These are phyloP conservation scores for Fusarium sterilihyphosum DNA, from an alignment of 2,329 filamentous ascomycete genomes.

Conservation along the genomic window DNA sequence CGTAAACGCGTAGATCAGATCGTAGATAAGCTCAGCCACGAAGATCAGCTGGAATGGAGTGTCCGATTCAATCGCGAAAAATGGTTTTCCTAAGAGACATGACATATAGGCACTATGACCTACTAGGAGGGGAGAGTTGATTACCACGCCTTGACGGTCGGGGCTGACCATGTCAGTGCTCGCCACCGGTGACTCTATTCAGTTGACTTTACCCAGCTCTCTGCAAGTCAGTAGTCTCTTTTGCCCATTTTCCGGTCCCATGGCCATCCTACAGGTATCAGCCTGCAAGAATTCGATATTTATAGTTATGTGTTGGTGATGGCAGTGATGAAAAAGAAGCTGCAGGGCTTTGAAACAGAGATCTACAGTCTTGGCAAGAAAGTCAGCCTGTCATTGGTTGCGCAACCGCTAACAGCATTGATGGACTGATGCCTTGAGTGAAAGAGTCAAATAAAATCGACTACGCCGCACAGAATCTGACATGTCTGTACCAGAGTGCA, in stretches of 20 bases:
- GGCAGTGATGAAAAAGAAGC: background rate
- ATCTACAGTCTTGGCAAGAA: background rate
- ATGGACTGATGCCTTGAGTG: background rate
- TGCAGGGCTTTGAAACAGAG: background rate
- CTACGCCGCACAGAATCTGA: background rate
- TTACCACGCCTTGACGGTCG: background rate
- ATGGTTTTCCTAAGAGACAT: fast-evolving
- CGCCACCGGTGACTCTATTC: background rate
- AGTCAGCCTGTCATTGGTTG: background rate
- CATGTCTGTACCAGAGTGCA: background rate
- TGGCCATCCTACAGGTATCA: fast-evolving
- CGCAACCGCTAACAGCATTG: background rate
- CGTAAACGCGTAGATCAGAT: background rate
- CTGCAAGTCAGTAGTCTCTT: background rate
- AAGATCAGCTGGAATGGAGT: background rate
- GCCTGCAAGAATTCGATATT: fast-evolving
- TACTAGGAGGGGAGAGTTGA: background rate
- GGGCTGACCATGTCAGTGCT: too few relatives aligned
- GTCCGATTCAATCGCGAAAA: background rate
- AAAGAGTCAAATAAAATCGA: background rate
- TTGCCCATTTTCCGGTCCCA: too few relatives aligned
- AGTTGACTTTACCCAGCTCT: background rate
- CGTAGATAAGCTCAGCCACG: background rate
- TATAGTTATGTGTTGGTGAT: background rate
- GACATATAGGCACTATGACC: background rate